Evolutionary conservation across 306 rosid genomes (phyloP).

Genomic region (Prunus mira): DNA sequence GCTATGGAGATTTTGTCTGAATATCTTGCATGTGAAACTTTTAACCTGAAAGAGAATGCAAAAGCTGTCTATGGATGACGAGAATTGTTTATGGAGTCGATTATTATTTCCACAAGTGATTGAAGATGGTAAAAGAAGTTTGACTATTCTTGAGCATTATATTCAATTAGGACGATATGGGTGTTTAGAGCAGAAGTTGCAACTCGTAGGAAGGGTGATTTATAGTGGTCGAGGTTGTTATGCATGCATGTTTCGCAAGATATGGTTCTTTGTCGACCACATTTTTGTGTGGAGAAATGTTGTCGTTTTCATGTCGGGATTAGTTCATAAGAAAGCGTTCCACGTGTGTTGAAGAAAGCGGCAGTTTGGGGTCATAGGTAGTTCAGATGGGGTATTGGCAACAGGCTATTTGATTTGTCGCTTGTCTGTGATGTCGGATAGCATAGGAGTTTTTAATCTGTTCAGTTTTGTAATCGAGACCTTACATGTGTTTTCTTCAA

Average conservation of each 20-base stretch:
- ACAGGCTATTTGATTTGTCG: conserved; percentile 3
- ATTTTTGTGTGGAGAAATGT: conserved; percentile 6
- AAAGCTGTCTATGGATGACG: not conserved
- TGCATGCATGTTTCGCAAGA: conserved; percentile 14
- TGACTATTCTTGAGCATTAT: not conserved
- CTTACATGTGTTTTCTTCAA: conserved; percentile 1
- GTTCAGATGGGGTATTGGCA: not conserved
- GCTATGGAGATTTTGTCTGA: conserved; percentile 14
- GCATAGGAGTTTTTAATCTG: not conserved
- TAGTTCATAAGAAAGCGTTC: not conserved
- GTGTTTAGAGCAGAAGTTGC: conserved; percentile 20
- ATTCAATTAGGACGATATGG: not conserved
- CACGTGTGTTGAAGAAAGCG: conserved; percentile 13
- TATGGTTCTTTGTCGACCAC: conserved; percentile 12
- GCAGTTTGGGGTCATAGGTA: conserved; percentile 5
- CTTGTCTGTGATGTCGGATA: conserved; percentile 14
- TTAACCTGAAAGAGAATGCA: not conserved
- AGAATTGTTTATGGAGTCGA: not conserved
- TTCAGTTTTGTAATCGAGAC: not conserved
- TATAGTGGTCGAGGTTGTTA: conserved; percentile 19
- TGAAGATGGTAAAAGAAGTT: not conserved
- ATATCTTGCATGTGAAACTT: conserved; percentile 12
- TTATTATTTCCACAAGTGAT: not conserved
- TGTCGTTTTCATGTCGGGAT: conserved; percentile 13
- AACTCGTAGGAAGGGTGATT: not conserved